These are phyloP conservation scores for Ascochyta clinopodiicola DNA, from an alignment of 2,329 filamentous ascomycete genomes.

Conservation along the genomic window DNA sequence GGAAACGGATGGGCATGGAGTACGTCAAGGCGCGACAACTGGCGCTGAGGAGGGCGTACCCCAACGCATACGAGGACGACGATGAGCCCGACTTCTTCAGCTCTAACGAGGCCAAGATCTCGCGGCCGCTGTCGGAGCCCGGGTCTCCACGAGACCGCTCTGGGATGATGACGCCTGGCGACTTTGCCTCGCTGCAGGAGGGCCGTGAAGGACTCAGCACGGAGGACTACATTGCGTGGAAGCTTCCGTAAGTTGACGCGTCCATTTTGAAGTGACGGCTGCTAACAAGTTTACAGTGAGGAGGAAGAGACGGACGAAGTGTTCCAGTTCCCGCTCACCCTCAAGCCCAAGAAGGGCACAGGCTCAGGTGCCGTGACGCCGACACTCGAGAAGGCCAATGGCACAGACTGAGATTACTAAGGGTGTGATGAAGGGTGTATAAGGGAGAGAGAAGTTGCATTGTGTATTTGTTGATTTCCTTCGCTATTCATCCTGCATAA, in stretches of 20 bases:
- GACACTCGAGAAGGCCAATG: conserved; percentile 38
- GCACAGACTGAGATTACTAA: conserved; percentile 27
- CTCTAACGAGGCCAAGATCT: conserved; percentile 92
- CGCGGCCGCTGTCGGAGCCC: conserved; percentile 89
- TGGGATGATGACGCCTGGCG: conserved; percentile 98
- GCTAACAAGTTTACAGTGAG: conserved; percentile 57
- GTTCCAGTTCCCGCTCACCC: conserved; percentile 73
- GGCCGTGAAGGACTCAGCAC: conserved; percentile 90
- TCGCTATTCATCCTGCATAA: conserved; percentile 12
- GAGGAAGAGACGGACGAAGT: conserved; percentile 92
- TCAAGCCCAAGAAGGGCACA: conserved; percentile 57
- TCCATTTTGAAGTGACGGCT: not conserved
- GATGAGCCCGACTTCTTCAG: conserved; percentile 91
- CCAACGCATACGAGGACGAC: conserved; percentile 76
- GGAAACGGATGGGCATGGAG: conserved; percentile 99
- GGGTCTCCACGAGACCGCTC: conserved; percentile 88
- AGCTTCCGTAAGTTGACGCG: conserved; percentile 79
- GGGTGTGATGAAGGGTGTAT: not conserved
- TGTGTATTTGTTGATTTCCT: conserved; percentile 7
- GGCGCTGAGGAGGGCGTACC: conserved; percentile 89
- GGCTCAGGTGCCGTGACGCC: conserved; percentile 42
- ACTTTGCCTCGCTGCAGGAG: conserved; percentile 96
- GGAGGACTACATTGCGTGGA: conserved; percentile 98
- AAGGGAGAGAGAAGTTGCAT: conserved; percentile 12
- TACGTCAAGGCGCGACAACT: conserved; percentile 97